Evolutionary conservation across 192 early-diverging fungal genomes (phyloP), one percentile per base, ranked within the genome.

Genomic region (Borealophlyctis nickersoniae): DNA sequence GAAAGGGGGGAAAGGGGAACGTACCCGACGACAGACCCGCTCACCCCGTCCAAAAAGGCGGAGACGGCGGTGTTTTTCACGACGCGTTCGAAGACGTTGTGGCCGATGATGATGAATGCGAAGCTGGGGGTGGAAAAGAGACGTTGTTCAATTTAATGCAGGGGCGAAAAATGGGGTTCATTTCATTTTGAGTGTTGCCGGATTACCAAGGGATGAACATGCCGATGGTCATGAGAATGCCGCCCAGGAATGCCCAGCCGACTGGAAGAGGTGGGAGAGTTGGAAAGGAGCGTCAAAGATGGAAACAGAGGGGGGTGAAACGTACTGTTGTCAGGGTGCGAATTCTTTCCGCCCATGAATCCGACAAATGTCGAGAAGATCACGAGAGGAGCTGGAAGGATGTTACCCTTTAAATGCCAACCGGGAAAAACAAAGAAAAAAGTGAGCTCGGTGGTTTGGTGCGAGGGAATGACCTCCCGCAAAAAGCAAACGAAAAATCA

Each of bases 351-450:
- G 67, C 70, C 70, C 27, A 73, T 36, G 73, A 36, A 72, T 28
- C 70, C 70, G 35, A 72, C 70, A 66, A 72, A 72, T 0, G 80
- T 81, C 0, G 72, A 53, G 53, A 81, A 81, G 34, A 81, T 81
- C 28, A 83, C 80, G 7, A 56, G 13, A 14, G 80, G 80, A 0
- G 80, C 74, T 14, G 80, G 80, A 22, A 81, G 55, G 14, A 73
- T 58, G 66, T 81, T 45, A 19, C 39, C 39, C 39, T 45, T 13
- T 19, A 19, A 19, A 13, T 45, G 39, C 7, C 7, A 45, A 19
- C 19, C 39, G 9, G 39, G 7, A 7, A 45, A 19, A 7, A n/a
- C n/a, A n/a, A n/a, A n/a, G n/a, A n/a, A n/a, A n/a, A n/a, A n/a
- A n/a, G n/a, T n/a, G n/a, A n/a, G n/a, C n/a, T n/a, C n/a, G n/a